Percentiles rank a stretch among this genome's conserved stretches.
Conservation (phyloP, 2,329 filamentous ascomycete genomes). For the Colletotrichum sp. region DNA sequence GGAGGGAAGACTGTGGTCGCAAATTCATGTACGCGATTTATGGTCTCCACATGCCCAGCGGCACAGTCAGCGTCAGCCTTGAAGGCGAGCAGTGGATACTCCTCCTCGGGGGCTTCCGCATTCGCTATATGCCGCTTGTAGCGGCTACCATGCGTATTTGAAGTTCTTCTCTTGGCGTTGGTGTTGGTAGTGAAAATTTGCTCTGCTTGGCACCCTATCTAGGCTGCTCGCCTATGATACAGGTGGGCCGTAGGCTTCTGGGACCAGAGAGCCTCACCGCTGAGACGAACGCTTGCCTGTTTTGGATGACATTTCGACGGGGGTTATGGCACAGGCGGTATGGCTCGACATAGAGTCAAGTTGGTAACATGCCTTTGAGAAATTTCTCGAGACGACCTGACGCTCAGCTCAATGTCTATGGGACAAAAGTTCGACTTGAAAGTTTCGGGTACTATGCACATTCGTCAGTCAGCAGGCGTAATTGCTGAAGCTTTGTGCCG, state of each 20-base stretch:
- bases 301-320: not conserved
- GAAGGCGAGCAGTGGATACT: accelerated
- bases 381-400: too few species aligned
- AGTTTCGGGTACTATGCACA: too few species aligned
- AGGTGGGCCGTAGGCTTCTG: not conserved
- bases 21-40: accelerated
- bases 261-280: not conserved
- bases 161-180: not conserved
- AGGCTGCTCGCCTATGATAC: not conserved
- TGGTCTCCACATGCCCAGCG: accelerated
- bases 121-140: too few species aligned
- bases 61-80: not conserved
- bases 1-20: too few species aligned
- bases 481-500: not conserved
- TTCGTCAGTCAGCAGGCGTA: not conserved
- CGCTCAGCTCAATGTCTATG: accelerated
- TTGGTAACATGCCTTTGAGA: accelerated
- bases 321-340: not conserved
- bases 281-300: not conserved
- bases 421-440: not conserved
- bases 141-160: too few species aligned
- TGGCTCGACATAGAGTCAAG: accelerated
- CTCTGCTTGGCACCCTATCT: not conserved
- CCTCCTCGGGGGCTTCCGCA: accelerated
- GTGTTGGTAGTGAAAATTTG: not conserved